Conservation (phyloP, 2,329 filamentous ascomycete species). For the Cordyceps fumosorosea region DNA sequence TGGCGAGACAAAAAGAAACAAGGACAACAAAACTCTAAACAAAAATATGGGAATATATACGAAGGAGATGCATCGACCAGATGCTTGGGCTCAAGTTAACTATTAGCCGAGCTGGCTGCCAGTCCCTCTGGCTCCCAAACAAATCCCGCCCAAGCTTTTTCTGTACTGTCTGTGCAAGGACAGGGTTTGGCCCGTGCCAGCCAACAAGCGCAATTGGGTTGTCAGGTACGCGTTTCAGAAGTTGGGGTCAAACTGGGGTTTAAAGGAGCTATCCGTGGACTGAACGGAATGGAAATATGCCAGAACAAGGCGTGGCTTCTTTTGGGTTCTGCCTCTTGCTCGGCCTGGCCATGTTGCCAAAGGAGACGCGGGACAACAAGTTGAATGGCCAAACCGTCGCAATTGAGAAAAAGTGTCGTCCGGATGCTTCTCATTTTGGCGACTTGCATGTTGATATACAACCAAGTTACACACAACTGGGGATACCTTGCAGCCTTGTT, state of each 20-base stretch:
- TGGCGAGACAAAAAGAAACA: not conserved
- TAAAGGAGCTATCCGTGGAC: too few relatives aligned
- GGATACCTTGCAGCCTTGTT: not conserved
- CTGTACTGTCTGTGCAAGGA: slow-evolving; percentile 4
- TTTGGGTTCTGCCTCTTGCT: too few relatives aligned
- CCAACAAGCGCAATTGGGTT: not conserved
- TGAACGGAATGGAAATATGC: too few relatives aligned
- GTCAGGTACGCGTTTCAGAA: slow-evolving; percentile 2
- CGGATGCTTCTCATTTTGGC: not conserved
- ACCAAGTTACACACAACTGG: not conserved
- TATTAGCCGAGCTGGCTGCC: not conserved
- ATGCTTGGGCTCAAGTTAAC: not conserved
- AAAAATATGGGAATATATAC: too few relatives aligned
- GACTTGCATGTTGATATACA: not conserved
- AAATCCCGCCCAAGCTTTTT: not conserved
- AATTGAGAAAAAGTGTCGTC: not conserved
- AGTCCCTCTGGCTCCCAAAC: not conserved
- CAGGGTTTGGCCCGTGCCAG: not conserved
- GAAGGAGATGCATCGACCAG: not conserved
- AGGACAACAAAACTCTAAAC: not conserved
- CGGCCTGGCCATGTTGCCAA: not conserved
- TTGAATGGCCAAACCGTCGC: not conserved
- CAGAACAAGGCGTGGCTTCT: too few relatives aligned
- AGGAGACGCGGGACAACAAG: not conserved
- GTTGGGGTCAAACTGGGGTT: not conserved